Conservation (phyloP, 805 yeast genomes). For the Lipomyces lipofer region DNA sequence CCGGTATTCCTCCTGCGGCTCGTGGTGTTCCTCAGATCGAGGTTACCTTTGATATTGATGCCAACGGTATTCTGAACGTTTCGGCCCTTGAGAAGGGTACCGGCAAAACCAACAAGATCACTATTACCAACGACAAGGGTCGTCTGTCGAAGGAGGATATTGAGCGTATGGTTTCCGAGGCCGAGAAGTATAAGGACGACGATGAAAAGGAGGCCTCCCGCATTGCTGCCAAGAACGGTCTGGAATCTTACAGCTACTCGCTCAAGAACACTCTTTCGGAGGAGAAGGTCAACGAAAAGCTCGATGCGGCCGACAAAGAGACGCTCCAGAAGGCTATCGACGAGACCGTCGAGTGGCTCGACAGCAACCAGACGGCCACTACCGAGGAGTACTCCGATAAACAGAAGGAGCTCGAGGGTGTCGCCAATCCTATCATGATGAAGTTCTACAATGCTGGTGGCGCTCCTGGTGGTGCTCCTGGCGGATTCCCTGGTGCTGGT, state of each 20-base stretch:
- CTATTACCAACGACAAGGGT: slow-evolving; percentile 98
- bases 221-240: slow-evolving; percentile 89
- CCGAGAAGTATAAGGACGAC: slow-evolving; percentile 95
- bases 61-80: slow-evolving; percentile 95
- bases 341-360: slow-evolving; percentile 89
- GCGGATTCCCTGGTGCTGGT: slow-evolving; percentile 58
- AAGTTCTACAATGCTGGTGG: slow-evolving; percentile 85
- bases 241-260: slow-evolving; percentile 93
- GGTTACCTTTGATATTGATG: slow-evolving; percentile 95
- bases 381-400: slow-evolving; percentile 88
- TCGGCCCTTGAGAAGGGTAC: slow-evolving; percentile 98
- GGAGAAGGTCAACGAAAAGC: slow-evolving; percentile 77
- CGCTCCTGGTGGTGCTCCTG: slow-evolving; percentile 78
- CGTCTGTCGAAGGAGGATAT: slow-evolving; percentile 96
- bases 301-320: slow-evolving; percentile 63
- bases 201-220: slow-evolving; percentile 94
- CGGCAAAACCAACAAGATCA: slow-evolving; percentile 94
- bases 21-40: slow-evolving; percentile 98
- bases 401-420: slow-evolving; percentile 93
- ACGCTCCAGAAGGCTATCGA: slow-evolving; percentile 75
- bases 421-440: slow-evolving; percentile 95
- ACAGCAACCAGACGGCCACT: slow-evolving; percentile 86
- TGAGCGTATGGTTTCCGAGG: slow-evolving; percentile 96
- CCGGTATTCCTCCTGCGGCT: slow-evolving; percentile 98
- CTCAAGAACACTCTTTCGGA: slow-evolving; percentile 80